A percentile compares a stretch with the other conserved stretches of the same genome.
Conservation (phyloP, 768 basidiomycete genomes). For the Boletus insuetus region DNA sequence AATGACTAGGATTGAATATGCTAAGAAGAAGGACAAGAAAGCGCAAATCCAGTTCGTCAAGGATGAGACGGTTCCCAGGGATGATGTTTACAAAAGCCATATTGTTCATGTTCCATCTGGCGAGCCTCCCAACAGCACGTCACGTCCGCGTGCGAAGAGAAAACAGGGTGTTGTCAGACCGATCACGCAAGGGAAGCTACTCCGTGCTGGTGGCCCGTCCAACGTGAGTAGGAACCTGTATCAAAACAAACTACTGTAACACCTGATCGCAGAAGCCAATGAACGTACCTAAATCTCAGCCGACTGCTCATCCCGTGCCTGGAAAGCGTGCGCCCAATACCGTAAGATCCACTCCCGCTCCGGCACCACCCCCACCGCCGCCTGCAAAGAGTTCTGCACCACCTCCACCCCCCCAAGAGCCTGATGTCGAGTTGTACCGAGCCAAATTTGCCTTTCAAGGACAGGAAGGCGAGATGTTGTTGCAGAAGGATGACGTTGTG, state of each 20-base stretch:
- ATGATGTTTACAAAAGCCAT: slow-evolving; percentile 93
- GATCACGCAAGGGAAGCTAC: slow-evolving; percentile 79
- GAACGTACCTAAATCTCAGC: slow-evolving; percentile 37
- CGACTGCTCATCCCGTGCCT: slow-evolving; percentile 53
- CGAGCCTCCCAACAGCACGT: slow-evolving; percentile 77
- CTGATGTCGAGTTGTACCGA: slow-evolving; percentile 73
- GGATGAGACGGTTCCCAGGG: slow-evolving; percentile 77
- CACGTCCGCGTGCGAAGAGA: slow-evolving; percentile 79
- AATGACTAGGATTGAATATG: slow-evolving; percentile 73
- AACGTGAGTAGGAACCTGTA: slow-evolving; percentile 36
- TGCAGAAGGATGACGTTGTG: slow-evolving; percentile 89
- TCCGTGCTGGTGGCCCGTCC: slow-evolving; percentile 75
- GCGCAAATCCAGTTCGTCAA: slow-evolving; percentile 83
- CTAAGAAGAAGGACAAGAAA: slow-evolving; percentile 97
- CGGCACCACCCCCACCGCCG: slow-evolving; percentile 36
- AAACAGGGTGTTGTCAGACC: slow-evolving; percentile 87
- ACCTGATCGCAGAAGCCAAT: slow-evolving; percentile 43
- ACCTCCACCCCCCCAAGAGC: slow-evolving; percentile 55
- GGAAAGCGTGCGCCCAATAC: slow-evolving; percentile 46
- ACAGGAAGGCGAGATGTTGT: slow-evolving; percentile 86
- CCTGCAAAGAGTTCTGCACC: slow-evolving; percentile 46
- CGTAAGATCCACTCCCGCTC: slow-evolving; percentile 17
- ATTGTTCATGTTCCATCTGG: slow-evolving; percentile 85
- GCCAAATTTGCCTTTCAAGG: slow-evolving; percentile 93
- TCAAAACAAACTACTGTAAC: not conserved